Base-by-base conservation (phyloP, 257 asterid species). In the Penstemon newberryi region DNA sequence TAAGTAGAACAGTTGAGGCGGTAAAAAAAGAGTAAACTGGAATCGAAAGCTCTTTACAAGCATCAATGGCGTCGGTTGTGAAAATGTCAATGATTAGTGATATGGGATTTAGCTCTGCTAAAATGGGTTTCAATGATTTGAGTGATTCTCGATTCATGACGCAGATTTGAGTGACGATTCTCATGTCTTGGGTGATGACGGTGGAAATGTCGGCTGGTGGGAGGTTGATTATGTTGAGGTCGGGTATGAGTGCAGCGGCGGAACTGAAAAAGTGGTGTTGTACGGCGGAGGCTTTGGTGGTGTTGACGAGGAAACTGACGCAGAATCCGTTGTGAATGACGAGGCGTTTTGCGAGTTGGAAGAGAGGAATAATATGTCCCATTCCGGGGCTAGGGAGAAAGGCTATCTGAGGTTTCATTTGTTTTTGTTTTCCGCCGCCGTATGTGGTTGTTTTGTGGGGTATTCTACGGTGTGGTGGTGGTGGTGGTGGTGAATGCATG, bases 341-440 rank as follows among this genome's bases (percentile, higher is more conserved):
- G 3, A 84, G 78, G 72, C 44, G 65, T 39, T 79, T 77, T 0
- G 86, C 81, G 2, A 84, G 75, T 66, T 84, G 77, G 69, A 84
- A 66, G 44, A 81, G 73, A 1, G 83, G 85, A 6, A 58, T 53
- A 6, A 81, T 6, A 66, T 85, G 86, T 4, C 91, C 91, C 79
- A 82, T 77, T 46, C 91, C 82, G 1, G 88, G 82, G 73, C 85
- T 78, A 0, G 81, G 74, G 10, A 85, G 82, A 43, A 85, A 47
- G 5, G 84, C 81, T 0, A 85, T 36, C 12, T 82, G 80, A 25
- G 52, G 52, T 42, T 56, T 47, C 75, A 70, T 70, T 70, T 33
- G 12, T 36, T 5, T 9, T 3, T 3, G 42, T 39, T n/a, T 58
- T 19, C 13, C 33, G 25, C 65, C 65, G 65, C 5, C 49, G 46